phyloP scores from a whole-genome alignment of 805 yeast species.

The Candida orba region DNA sequence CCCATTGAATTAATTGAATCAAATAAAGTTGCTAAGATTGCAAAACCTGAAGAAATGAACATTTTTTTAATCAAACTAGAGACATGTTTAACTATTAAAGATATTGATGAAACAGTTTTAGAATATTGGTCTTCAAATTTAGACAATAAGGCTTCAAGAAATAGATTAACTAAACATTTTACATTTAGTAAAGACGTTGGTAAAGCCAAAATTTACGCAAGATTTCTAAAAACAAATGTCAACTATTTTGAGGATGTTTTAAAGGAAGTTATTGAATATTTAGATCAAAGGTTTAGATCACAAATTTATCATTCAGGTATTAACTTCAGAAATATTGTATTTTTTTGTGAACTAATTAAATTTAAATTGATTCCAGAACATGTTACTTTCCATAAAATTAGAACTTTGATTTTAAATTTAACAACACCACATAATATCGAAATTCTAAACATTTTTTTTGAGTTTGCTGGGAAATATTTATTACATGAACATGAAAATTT shows the following conservation, averaged over 20 bases:
- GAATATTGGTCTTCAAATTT: slow-evolving; percentile 44
- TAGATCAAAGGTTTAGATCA: slow-evolving; percentile 55
- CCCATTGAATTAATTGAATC: slow-evolving; percentile 27
- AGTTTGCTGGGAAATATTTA: slow-evolving; percentile 62
- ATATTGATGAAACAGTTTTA: slow-evolving; percentile 40
- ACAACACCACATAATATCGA: slow-evolving; percentile 57
- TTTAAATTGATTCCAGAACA: slow-evolving; percentile 68
- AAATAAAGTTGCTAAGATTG: slow-evolving; percentile 21
- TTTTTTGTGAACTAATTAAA: slow-evolving; percentile 69
- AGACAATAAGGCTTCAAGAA: slow-evolving; percentile 66
- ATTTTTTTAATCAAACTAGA: slow-evolving; percentile 38
- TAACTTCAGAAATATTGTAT: slow-evolving; percentile 50
- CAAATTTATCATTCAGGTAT: slow-evolving; percentile 48
- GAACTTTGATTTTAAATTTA: slow-evolving; percentile 47
- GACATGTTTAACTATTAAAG: slow-evolving; percentile 36
- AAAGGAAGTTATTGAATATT: slow-evolving; percentile 42
- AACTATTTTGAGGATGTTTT: slow-evolving; percentile 41
- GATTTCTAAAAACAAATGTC: slow-evolving; percentile 61
- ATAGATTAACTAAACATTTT: slow-evolving; percentile 51
- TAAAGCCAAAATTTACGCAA: slow-evolving; percentile 44
- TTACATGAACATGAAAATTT: slow-evolving; percentile 48
- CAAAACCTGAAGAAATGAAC: slow-evolving; percentile 30
- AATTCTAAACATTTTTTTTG: slow-evolving; percentile 61
- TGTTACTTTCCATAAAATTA: slow-evolving; percentile 64
- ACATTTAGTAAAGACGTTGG: slow-evolving; percentile 40